These are phyloP conservation scores for Powellomyces hirtus DNA, from an alignment of 192 early-diverging fungal species.

Conservation along the genomic window DNA sequence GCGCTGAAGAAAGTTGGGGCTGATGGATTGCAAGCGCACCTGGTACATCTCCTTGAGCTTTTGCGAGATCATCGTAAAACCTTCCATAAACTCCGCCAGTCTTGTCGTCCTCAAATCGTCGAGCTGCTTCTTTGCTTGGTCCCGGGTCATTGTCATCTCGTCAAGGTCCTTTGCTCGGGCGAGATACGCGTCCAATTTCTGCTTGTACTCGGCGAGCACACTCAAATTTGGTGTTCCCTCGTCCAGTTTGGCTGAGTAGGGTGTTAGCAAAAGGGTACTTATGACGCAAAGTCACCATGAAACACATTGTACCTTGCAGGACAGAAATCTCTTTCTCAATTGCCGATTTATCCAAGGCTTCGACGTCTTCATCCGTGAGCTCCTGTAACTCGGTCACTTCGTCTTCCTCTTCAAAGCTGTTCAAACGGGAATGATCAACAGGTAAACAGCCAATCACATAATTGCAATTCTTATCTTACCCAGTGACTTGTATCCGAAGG, in stretches of 20 bases:
- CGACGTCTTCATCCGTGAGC: constrained; percentile 64
- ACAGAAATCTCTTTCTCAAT: constrained; percentile 70
- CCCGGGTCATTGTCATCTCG: constrained; percentile 66
- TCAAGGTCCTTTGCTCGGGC: constrained; percentile 73
- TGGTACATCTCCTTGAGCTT: constrained; percentile 99
- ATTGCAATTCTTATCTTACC: constrained; percentile 18
- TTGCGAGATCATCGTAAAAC: constrained; percentile 89
- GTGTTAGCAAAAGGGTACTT: constrained; percentile 6
- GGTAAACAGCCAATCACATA: not conserved
- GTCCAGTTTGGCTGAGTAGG: constrained; percentile 36
- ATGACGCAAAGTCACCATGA: too few species aligned
- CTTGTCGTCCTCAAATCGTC: constrained; percentile 76
- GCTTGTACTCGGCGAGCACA: constrained; percentile 83
- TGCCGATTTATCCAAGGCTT: constrained; percentile 58
- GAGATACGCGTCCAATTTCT: constrained; percentile 72
- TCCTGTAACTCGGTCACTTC: constrained; percentile 41
- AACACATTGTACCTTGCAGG: constrained; percentile 69
- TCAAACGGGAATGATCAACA: not conserved
- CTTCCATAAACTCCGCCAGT: constrained; percentile 92
- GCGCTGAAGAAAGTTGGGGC: not conserved
- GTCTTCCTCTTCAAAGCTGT: constrained; percentile 47
- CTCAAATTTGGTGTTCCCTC: constrained; percentile 77
- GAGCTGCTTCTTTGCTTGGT: constrained; percentile 68
- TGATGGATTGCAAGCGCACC: too few species aligned
- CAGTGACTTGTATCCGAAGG: constrained; percentile 36